A percentile compares a stretch with the other conserved stretches of the same genome.
Evolutionary conservation across 345 rosid genomes (phyloP).

Genomic region (Brassica carinata): DNA sequence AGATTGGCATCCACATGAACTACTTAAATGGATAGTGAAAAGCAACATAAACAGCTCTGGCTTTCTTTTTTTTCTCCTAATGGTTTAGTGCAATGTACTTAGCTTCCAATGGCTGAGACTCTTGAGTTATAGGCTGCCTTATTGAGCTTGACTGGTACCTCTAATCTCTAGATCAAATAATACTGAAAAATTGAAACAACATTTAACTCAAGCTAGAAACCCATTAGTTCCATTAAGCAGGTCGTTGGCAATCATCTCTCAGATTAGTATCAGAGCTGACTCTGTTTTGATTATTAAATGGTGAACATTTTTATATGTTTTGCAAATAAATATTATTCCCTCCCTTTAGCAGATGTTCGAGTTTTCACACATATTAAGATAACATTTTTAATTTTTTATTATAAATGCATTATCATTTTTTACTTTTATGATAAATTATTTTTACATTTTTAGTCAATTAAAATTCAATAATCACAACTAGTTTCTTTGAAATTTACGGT

Average conservation of each 20-base stretch:
- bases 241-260: neutral
- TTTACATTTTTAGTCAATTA: neutral
- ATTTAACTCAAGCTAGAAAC: neutral
- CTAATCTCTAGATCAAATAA: neutral
- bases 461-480: neutral
- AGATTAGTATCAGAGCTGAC: no score
- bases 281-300: neutral
- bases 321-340: neutral
- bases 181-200: neutral
- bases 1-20: neutral
- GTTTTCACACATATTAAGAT: neutral
- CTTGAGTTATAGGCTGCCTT: neutral
- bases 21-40: neutral
- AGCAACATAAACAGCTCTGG: neutral
- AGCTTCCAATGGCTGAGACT: neutral
- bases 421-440: no score
- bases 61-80: neutral
- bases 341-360: neutral
- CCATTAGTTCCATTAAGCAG: neutral
- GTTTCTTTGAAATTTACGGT: neutral
- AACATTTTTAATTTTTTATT: no score
- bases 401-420: no score
- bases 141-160: neutral
- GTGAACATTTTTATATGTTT: neutral
- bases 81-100: neutral